Conservation (phyloP, 345 rosid genomes). For the Populus alba region DNA sequence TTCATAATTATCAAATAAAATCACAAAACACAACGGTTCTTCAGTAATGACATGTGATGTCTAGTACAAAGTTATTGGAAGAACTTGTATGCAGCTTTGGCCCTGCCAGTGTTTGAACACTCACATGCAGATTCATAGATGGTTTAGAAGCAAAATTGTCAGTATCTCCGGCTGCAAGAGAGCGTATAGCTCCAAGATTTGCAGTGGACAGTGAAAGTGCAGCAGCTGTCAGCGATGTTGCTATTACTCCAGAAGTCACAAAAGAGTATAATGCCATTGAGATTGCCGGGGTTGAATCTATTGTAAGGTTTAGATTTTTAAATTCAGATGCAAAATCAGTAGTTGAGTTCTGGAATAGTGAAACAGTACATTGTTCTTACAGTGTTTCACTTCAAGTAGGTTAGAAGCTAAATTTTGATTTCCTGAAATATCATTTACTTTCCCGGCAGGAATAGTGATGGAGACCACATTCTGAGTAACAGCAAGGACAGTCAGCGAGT, state of each 20-base stretch:
- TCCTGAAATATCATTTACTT: constrained; percentile 50
- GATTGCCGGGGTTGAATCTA: constrained; percentile 43
- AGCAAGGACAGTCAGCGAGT: constrained; percentile 37
- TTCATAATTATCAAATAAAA: not conserved
- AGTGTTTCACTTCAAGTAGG: constrained; percentile 40
- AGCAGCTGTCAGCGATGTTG: constrained; percentile 49
- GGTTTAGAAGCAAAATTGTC: constrained; percentile 30
- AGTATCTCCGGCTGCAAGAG: constrained; percentile 12
- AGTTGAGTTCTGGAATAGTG: not conserved
- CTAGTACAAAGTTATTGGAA: not conserved
- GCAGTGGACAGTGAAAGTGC: constrained; percentile 41
- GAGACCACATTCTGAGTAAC: constrained; percentile 30
- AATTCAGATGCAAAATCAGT: constrained; percentile 13
- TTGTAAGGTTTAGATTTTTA: not conserved
- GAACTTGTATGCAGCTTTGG: not conserved
- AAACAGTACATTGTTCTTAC: constrained; percentile 24
- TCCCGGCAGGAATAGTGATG: constrained; percentile 37
- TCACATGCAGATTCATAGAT: constrained; percentile 43
- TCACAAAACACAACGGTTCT: not conserved
- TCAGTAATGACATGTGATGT: not conserved
- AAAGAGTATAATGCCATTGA: constrained; percentile 49
- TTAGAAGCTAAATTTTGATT: constrained; percentile 47
- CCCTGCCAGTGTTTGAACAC: not conserved
- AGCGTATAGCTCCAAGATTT: constrained; percentile 39
- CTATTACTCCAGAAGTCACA: constrained; percentile 44